Percentiles rank a stretch among this genome's conserved stretches.
These are phyloP conservation scores for Eutrema yunnanense DNA, from an alignment of 345 rosid species.

Conservation along the genomic window DNA sequence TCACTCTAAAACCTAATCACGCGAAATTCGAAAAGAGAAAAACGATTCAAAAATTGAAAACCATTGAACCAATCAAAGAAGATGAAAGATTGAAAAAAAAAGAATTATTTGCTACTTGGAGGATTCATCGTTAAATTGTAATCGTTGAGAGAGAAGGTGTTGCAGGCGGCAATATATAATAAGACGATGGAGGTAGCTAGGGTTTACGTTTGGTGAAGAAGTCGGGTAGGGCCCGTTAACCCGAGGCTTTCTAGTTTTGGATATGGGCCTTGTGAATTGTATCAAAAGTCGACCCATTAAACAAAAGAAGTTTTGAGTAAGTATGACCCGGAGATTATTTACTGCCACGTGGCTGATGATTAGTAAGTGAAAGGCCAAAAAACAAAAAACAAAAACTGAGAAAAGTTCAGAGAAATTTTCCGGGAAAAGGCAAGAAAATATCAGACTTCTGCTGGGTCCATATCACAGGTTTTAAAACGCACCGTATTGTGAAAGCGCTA, in stretches of 20 bases:
- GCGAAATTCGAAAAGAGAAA: not conserved
- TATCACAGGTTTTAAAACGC: constrained; percentile 8
- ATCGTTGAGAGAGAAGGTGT: not conserved
- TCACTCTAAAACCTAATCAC: not conserved
- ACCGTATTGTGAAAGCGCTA: constrained; percentile 11
- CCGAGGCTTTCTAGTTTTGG: not conserved
- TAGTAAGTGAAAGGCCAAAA: not conserved
- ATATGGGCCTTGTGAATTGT: not conserved
- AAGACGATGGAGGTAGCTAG: constrained; percentile 13
- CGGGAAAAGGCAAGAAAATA: constrained; percentile 32
- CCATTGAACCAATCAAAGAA: not conserved
- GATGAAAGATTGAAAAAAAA: not conserved
- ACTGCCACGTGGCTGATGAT: constrained; percentile 11
- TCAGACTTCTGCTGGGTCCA: constrained; percentile 21
- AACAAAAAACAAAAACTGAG: no score
- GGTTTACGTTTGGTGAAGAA: constrained; percentile 5
- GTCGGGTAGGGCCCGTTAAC: no score
- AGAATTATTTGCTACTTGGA: not conserved
- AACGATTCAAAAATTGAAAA: not conserved
- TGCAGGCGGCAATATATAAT: not conserved
- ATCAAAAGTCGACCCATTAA: not conserved
- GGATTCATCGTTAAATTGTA: not conserved
- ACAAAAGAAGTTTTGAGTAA: not conserved
- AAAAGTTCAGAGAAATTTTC: constrained; percentile 16
- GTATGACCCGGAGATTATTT: not conserved